Conservation (phyloP, 2,329 filamentous ascomycete genomes). For the Aspergillus novofumigatus region DNA sequence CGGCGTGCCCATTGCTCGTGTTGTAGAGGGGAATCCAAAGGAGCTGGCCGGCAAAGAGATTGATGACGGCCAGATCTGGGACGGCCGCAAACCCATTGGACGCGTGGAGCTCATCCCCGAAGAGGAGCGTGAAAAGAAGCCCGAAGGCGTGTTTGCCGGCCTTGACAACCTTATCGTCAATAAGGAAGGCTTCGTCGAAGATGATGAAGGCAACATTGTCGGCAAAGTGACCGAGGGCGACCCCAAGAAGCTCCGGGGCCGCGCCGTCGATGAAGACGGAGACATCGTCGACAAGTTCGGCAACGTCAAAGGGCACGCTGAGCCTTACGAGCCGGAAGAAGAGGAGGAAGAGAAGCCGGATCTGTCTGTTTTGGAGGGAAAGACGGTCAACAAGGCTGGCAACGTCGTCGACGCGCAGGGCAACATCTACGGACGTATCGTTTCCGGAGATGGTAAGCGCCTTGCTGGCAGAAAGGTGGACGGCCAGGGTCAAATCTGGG, state of each 20-base stretch:
- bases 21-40: conserved; percentile 54
- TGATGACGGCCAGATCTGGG: conserved; percentile 55
- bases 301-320: conserved; percentile 57
- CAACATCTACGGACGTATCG: conserved; percentile 55
- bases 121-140: conserved; percentile 51
- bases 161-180: conserved; percentile 54
- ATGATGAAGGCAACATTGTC: conserved; percentile 74
- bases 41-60: conserved; percentile 55
- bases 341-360: conserved; percentile 48
- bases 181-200: conserved; percentile 60
- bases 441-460: conserved; percentile 51
- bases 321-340: conserved; percentile 51
- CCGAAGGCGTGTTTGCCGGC: conserved; percentile 57
- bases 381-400: conserved; percentile 60
- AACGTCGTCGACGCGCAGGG: conserved; percentile 59
- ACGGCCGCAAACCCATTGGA: conserved; percentile 53
- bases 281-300: conserved; percentile 76
- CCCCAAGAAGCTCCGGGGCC: conserved; percentile 66
- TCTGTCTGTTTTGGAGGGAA: conserved; percentile 57
- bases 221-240: conserved; percentile 70
- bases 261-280: conserved; percentile 73
- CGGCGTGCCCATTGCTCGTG: conserved; percentile 52
- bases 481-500: conserved; percentile 60
- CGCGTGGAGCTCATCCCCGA: conserved; percentile 56
- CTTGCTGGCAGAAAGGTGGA: conserved; percentile 61